phyloP scores from a whole-genome alignment of 148 eudicot genomes.

The Vaccinium myrtillus region DNA sequence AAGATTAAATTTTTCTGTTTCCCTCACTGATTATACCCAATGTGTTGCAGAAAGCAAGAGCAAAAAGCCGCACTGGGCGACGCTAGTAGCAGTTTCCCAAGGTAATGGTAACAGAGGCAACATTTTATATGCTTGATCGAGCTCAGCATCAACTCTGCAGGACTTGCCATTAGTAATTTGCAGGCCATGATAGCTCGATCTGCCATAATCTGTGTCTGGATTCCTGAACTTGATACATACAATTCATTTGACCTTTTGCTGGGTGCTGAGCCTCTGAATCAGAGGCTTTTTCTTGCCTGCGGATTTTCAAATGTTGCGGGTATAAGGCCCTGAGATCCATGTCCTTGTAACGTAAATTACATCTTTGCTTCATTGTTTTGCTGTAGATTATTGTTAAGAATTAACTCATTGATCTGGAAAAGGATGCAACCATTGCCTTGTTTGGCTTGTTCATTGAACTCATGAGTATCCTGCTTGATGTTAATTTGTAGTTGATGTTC shows the following conservation, averaged over 20 bases:
- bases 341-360: conserved; percentile 11
- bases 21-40: not conserved
- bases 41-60: conserved; percentile 49
- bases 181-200: not conserved
- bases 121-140: not conserved
- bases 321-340: not conserved
- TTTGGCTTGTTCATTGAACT: not conserved
- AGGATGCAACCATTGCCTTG: not conserved
- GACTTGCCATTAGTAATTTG: conserved; percentile 6
- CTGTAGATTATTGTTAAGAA: not conserved
- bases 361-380: conserved; percentile 3
- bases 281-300: not conserved
- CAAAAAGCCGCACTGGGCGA: conserved; percentile 48
- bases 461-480: not conserved
- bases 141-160: not conserved
- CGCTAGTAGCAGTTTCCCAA: conserved; percentile 25
- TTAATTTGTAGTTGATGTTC: not conserved
- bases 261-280: not conserved
- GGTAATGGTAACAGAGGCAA: not conserved
- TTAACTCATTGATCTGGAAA: not conserved
- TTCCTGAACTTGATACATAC: not conserved
- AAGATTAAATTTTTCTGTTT: not conserved
- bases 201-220: not conserved
- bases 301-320: not conserved
- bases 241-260: not conserved